phyloP scores from a whole-genome alignment of 495 filamentous ascomycete genomes.

The Chaetomium fimeti region DNA sequence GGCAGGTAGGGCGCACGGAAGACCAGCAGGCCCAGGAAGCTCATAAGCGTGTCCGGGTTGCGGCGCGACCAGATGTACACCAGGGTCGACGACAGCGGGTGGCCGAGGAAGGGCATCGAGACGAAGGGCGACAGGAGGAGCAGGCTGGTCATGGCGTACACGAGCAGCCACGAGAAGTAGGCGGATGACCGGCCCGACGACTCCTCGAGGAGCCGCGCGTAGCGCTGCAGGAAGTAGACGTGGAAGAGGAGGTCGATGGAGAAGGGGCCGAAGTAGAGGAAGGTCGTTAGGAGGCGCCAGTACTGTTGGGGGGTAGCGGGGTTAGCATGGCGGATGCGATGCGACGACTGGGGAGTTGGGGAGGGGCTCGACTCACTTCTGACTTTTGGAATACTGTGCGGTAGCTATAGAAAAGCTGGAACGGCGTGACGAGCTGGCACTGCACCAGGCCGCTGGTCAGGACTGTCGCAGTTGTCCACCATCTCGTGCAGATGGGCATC shows the following conservation, averaged over 20 bases:
- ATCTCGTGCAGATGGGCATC: slow-evolving; percentile 91
- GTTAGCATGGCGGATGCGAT: not conserved
- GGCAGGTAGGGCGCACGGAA: slow-evolving; percentile 94
- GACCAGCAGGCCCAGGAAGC: slow-evolving; percentile 83
- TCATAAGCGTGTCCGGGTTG: slow-evolving; percentile 87
- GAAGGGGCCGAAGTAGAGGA: slow-evolving; percentile 94
- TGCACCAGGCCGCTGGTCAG: slow-evolving; percentile 87
- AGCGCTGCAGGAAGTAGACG: slow-evolving; percentile 97
- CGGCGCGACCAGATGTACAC: slow-evolving; percentile 98
- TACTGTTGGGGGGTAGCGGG: slow-evolving; percentile 57
- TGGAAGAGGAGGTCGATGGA: slow-evolving; percentile 96
- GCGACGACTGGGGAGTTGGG: not conserved
- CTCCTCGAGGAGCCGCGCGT: slow-evolving; percentile 93
- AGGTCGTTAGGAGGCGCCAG: slow-evolving; percentile 92
- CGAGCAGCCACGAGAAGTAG: slow-evolving; percentile 88
- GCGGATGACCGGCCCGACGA: slow-evolving; percentile 84
- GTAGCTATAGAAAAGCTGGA: slow-evolving; percentile 96
- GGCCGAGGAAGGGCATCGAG: slow-evolving; percentile 87
- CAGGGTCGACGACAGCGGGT: slow-evolving; percentile 80
- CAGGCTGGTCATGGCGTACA: slow-evolving; percentile 77
- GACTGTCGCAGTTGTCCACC: slow-evolving; percentile 93
- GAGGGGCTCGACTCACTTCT: slow-evolving; percentile 56
- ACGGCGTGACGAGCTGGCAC: slow-evolving; percentile 84
- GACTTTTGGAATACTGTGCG: slow-evolving; percentile 84
- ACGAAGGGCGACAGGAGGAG: slow-evolving; percentile 78